Conservation (phyloP, 2,329 filamentous ascomycete species). For the Colletotrichum lentis region DNA sequence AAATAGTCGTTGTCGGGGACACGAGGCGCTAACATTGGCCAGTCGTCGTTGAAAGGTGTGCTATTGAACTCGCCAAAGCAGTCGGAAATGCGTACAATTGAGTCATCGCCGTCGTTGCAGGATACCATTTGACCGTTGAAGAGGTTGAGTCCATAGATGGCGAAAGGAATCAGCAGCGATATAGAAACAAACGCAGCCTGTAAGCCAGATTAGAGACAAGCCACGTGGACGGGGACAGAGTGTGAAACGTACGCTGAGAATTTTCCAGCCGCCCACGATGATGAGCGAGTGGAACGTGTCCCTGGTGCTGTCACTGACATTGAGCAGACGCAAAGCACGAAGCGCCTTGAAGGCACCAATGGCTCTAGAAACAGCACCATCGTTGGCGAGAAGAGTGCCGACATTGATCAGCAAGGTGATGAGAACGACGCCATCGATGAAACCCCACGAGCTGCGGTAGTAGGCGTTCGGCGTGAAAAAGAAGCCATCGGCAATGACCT, state of each 20-base stretch:
- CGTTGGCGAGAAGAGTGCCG: constrained; percentile 78
- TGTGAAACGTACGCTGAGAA: constrained; percentile 73
- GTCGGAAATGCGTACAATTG: constrained; percentile 68
- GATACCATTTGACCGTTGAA: constrained; percentile 82
- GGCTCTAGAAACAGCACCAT: constrained; percentile 85
- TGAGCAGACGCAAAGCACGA: constrained; percentile 87
- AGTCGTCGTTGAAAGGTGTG: constrained; percentile 75
- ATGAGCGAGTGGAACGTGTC: constrained; percentile 98
- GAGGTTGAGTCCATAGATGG: constrained; percentile 92
- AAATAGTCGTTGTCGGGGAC: constrained; percentile 83
- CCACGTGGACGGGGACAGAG: constrained; percentile 34
- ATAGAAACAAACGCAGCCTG: constrained; percentile 89
- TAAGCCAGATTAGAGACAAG: constrained; percentile 7
- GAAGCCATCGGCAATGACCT: constrained; percentile 93
- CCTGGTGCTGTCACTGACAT: constrained; percentile 93
- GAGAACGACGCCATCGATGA: constrained; percentile 91
- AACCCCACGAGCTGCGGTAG: constrained; percentile 94
- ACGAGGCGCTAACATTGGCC: constrained; percentile 84
- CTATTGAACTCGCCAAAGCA: constrained; percentile 87
- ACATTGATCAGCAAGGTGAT: constrained; percentile 97
- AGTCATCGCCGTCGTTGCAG: constrained; percentile 77
- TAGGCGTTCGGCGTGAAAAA: constrained; percentile 98
- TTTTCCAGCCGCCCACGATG: constrained; percentile 92
- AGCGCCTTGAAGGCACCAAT: constrained; percentile 98
- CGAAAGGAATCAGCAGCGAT: constrained; percentile 93